Conservation (phyloP, 2,329 filamentous ascomycete species). For the Exophiala sp. region DNA sequence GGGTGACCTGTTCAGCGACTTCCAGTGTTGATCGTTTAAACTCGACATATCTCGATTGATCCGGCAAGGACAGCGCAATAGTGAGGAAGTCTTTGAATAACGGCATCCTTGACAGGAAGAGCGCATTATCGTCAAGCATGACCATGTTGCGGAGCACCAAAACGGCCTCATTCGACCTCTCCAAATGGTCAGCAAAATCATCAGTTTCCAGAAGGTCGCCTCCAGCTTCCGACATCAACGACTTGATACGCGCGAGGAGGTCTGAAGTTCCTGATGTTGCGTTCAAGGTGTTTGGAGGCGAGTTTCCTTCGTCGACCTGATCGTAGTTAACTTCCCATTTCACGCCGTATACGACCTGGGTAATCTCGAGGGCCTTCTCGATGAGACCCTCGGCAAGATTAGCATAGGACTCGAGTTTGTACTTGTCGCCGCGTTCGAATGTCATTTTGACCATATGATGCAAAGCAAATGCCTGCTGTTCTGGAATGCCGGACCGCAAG, state of each 20-base stretch:
- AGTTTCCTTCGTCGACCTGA: constrained; percentile 47
- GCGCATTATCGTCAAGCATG: constrained; percentile 82
- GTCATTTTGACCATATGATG: constrained; percentile 95
- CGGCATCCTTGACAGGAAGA: constrained; percentile 68
- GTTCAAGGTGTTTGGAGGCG: constrained; percentile 55
- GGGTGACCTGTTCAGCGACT: constrained; percentile 83
- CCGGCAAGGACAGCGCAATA: constrained; percentile 71
- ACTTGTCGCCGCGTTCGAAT: constrained; percentile 89
- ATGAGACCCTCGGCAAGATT: constrained; percentile 82
- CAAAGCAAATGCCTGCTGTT: constrained; percentile 86
- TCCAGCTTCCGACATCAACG: constrained; percentile 56
- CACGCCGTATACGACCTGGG: constrained; percentile 72
- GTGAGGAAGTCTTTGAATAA: constrained; percentile 75
- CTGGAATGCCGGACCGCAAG: constrained; percentile 68
- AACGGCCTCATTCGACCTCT: constrained; percentile 76
- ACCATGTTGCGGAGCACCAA: constrained; percentile 93
- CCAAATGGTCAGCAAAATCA: constrained; percentile 61
- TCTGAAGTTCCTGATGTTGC: constrained; percentile 62
- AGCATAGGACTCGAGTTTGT: constrained; percentile 86
- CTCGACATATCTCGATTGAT: constrained; percentile 66
- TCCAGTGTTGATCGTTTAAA: constrained; percentile 87
- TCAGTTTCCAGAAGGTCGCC: constrained; percentile 36
- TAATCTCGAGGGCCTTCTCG: constrained; percentile 74
- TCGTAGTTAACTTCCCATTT: constrained; percentile 75
- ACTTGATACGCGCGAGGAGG: constrained; percentile 64